Base-by-base conservation (phyloP, 1,284 basidiomycete genomes). In the Cryptococcus sp. region DNA sequence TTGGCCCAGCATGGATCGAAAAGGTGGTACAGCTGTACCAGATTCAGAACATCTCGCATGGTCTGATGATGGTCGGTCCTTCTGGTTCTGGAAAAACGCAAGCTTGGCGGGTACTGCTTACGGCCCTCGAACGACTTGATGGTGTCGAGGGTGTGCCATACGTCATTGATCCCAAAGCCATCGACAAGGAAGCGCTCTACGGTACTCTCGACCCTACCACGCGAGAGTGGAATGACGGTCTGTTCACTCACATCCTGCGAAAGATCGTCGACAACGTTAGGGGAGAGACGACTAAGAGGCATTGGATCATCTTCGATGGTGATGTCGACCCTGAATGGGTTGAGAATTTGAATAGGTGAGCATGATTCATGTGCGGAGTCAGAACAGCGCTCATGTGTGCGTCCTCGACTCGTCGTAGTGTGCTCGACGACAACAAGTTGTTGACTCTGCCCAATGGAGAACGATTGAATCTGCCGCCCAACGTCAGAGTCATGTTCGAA, bases 311-410 rank as follows among this genome's bases (percentile, higher is more conserved):
- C 63, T 99, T 99, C 67, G 96, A 99, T 73, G 96, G 96, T 59
- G 96, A 99, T 74, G 95, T 99, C 52, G 97, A 99, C 82, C 96
- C 96, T 0, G 96, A 99, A 80, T 99, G 96, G 97, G 96, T 99
- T 7, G 97, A 99, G 80, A 99, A 99, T 77, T 81, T 99, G 80
- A 99, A 99, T 81, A 96, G 92, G 93, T 90, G 49, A 40, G 84
- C 80, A 51, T 17, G 13, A 25, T 41, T 38, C 1, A 5, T 31
- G 23, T 6, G 27, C 22, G 44, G 23, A 27, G 10, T 23, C 25
- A 27, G 35, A 47, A 13, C 13, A 49, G 53, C n/a, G 55, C 57
- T 47, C 31, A 50, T n/a, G 41, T 47, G 16, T n/a, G 8, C 42
- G 11, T n/a, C 42, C 42, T 35, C 13, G 31, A 35, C 31, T 10